A percentile compares a stretch with the other conserved stretches of the same genome.
Conservation (phyloP, 2,329 filamentous ascomycete genomes). For the Leptographium galeiforme region DNA sequence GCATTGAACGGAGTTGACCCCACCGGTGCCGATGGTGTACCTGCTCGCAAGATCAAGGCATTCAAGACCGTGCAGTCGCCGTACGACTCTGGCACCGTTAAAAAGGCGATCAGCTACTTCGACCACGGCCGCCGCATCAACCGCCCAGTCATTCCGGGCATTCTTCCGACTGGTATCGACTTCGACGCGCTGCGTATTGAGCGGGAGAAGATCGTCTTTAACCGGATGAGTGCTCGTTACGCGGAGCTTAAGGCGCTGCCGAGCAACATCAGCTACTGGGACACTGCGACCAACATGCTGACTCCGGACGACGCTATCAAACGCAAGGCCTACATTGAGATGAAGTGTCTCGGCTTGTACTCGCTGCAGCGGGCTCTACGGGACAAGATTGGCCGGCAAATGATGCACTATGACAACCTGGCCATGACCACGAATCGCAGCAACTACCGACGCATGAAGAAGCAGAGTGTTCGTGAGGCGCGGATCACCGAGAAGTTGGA, state of each 20-base stretch:
- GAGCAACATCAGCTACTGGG: constrained; percentile 78
- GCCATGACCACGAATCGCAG: constrained; percentile 94
- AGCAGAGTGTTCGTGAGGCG: constrained; percentile 87
- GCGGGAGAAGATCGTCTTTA: constrained; percentile 78
- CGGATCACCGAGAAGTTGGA: constrained; percentile 97
- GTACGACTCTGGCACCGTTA: constrained; percentile 42
- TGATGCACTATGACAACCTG: constrained; percentile 91
- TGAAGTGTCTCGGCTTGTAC: constrained; percentile 80
- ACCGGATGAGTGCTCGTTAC: constrained; percentile 75
- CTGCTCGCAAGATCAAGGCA: constrained; percentile 28
- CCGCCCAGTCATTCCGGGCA: constrained; percentile 68
- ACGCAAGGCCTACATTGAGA: constrained; percentile 83
- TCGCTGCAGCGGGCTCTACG: constrained; percentile 78
- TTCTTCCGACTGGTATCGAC: constrained; percentile 82
- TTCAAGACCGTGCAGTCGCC: constrained; percentile 70
- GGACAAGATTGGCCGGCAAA: constrained; percentile 76
- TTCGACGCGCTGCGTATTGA: constrained; percentile 76
- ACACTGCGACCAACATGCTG: constrained; percentile 54
- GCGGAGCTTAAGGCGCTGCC: constrained; percentile 71
- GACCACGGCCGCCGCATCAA: constrained; percentile 66
- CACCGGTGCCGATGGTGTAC: constrained; percentile 11
- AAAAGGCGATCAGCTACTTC: constrained; percentile 57
- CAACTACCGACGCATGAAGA: constrained; percentile 88
- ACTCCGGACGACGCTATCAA: constrained; percentile 73
- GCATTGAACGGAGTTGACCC: constrained; percentile 14